Evolutionary conservation across 106 monocot genomes (phyloP), one percentile per base, ranked within the genome.

Genomic region (Allium sativum): DNA sequence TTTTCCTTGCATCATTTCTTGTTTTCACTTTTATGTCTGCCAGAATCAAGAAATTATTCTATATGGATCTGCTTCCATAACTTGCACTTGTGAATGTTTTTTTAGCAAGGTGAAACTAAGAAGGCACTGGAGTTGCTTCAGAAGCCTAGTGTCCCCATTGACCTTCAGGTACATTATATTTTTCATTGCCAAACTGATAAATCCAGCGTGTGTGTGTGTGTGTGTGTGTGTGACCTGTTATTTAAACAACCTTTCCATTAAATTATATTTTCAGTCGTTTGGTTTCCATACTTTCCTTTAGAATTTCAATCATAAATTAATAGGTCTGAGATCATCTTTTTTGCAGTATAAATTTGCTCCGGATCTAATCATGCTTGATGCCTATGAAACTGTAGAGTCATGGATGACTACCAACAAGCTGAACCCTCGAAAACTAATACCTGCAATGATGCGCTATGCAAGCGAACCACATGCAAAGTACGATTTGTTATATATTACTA

Each of bases 381-480:
- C 98, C 48, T 98, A 98, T 69, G 98, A 98, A 76, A 98, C 98
- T 52, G 88, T 98, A 44, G 98, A 98, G 73, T 80, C 92, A 21
- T 98, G 98, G 98, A 98, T 98, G 98, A 65, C 71, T 65, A 69
- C 84, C 59, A 68, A 66, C 74, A 98, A 88, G 53, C 74, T 98
- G 44, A 92, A 98, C 44, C 98, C 98, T 46, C 80, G 85, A 74
- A 98, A 84, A 73, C 78, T 98, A 69, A 98, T 98, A 57, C 92
- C 98, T 18, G 92, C 98, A 65, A 98, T 98, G 98, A 98, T 98
- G 98, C 92, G 98, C 12, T 98, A 98, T 42, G 70, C 92, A 67
- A 98, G 80, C 66, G 98, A 98, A 82, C 91, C 98, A 70, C 98
- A 88, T 88, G 92, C 92, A 47, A 98, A 98, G 98, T 98, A 92